Percentiles rank a stretch among this genome's conserved stretches.
Conservation (phyloP, 768 basidiomycete genomes). For the Daedalea quercina region DNA sequence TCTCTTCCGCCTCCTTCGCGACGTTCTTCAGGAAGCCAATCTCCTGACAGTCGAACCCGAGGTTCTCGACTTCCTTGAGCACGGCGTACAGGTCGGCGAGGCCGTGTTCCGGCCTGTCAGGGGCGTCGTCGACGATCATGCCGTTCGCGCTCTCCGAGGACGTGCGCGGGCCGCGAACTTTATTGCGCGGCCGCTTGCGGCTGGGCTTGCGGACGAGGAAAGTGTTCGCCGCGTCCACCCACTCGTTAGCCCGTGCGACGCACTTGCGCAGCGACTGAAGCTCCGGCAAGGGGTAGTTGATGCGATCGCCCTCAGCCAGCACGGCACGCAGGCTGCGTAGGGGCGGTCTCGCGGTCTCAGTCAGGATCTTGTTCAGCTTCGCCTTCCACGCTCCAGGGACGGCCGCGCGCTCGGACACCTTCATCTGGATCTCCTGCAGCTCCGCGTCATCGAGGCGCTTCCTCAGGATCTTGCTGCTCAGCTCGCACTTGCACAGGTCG, state of each 20-base stretch:
- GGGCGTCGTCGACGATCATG: conserved; percentile 45
- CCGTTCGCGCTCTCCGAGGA: conserved; percentile 25
- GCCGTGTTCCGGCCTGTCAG: conserved; percentile 64
- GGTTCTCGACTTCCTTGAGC: conserved; percentile 61
- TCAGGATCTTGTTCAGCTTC: conserved; percentile 61
- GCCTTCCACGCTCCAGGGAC: conserved; percentile 70
- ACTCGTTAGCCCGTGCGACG: conserved; percentile 75
- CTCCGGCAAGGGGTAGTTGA: conserved; percentile 69
- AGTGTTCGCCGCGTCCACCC: conserved; percentile 80
- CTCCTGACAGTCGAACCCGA: conserved; percentile 85
- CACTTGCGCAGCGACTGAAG: conserved; percentile 68
- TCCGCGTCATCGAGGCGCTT: conserved; percentile 80
- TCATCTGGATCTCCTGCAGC: conserved; percentile 56
- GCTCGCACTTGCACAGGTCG: conserved; percentile 63
- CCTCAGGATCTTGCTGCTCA: conserved; percentile 55
- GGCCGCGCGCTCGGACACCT: conserved; percentile 64
- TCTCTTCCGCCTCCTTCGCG: conserved; percentile 58
- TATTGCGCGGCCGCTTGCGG: conserved; percentile 68
- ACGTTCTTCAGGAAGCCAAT: conserved; percentile 49
- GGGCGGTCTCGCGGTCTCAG: conserved; percentile 62
- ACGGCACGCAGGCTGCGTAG: conserved; percentile 75
- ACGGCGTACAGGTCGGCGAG: conserved; percentile 66
- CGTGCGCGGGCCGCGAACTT: conserved; percentile 46
- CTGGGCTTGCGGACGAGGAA: conserved; percentile 77
- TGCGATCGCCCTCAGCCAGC: conserved; percentile 86